Evolutionary conservation across 2,329 filamentous ascomycete genomes (phyloP).

Genomic region (Thermoascus crustaceus): DNA sequence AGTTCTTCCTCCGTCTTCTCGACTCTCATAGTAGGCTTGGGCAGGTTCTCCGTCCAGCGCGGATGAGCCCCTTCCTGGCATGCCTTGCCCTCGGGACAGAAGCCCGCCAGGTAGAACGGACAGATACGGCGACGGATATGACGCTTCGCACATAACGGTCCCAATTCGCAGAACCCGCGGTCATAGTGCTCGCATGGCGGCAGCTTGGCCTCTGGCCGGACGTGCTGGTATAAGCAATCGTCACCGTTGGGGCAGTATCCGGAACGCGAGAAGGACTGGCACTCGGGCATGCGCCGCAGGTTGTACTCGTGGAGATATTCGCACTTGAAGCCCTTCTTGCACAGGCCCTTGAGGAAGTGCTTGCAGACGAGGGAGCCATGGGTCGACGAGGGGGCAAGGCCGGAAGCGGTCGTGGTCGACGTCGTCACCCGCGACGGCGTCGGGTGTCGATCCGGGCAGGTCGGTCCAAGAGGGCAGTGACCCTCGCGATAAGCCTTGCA

Average conservation of each 20-base stretch:
- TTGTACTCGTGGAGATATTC: constrained; percentile 99
- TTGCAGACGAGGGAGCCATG: constrained; percentile 75
- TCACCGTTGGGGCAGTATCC: constrained; percentile 95
- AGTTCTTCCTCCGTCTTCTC: constrained; percentile 67
- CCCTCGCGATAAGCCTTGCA: constrained; percentile 82
- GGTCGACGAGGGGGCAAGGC: constrained; percentile 32
- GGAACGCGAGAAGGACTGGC: constrained; percentile 89
- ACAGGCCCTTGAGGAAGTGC: constrained; percentile 93
- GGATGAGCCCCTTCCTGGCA: constrained; percentile 80
- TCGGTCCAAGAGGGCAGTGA: constrained; percentile 75
- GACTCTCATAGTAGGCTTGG: constrained; percentile 50
- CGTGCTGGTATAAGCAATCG: constrained; percentile 88
- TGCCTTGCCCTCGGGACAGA: constrained; percentile 73
- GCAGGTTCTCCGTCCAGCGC: constrained; percentile 61
- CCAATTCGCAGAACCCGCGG: constrained; percentile 85
- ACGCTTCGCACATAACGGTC: constrained; percentile 77
- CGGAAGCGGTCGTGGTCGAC: constrained; percentile 35
- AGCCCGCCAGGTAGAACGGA: constrained; percentile 80
- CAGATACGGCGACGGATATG: constrained; percentile 79
- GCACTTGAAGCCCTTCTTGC: constrained; percentile 94
- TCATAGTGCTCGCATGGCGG: constrained; percentile 87
- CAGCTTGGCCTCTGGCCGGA: constrained; percentile 71
- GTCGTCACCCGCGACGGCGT: constrained; percentile 39
- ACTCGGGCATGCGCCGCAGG: constrained; percentile 95
- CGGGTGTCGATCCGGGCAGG: constrained; percentile 76